Evolutionary conservation across 371 early-diverging fungal genomes (phyloP), one percentile per base, ranked within the genome.

Genomic region (Actinomucor elegans): DNA sequence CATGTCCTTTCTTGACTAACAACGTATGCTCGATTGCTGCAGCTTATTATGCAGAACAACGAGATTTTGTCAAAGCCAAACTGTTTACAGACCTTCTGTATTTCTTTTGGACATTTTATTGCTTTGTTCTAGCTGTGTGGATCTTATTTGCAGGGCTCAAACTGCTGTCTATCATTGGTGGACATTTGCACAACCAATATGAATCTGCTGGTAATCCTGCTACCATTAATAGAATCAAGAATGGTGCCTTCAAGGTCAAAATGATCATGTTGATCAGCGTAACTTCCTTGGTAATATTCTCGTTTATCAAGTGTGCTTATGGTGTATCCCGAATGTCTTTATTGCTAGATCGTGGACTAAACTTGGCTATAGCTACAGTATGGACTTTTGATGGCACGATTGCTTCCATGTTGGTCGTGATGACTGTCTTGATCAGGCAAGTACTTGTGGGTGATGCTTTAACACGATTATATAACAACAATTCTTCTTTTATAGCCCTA

Each of bases 1-100:
- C 50, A 2, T 17, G 47, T 11, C 75, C 75, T 5, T 66, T 68
- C 34, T 41, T 74, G 10, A 62, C 66, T n/a, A 74, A 74, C 28
- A 74, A 71, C 37, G 48, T 64, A 12, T 64, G 60, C 24, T 58
- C 65, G 1, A 52, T 74, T 40, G 44, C 46, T 14, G 61, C 68
- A 10, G 66, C 68, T 3, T 35, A 66, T 4, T 70, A 52, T 53
- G 71, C 75, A 27, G 38, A 64, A 23, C 54, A 41, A 26, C 62
- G 62, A 3, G 49, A 74, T 11, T 36, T 52, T 10, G 31, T 2
- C 5, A 40, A 40, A 21, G 68, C 71, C 1, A 55, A 52, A 15
- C 32, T 59, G 3, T 71, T 66, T 35, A 66, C 69, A 3, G 47
- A 55, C n/a, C 48, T 48, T 2, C 45, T 67, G 21, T 71, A 68